Evolutionary conservation across 2,329 filamentous ascomycete genomes (phyloP), one percentile per base, ranked within the genome.

Genomic region (Penicillium sp.): DNA sequence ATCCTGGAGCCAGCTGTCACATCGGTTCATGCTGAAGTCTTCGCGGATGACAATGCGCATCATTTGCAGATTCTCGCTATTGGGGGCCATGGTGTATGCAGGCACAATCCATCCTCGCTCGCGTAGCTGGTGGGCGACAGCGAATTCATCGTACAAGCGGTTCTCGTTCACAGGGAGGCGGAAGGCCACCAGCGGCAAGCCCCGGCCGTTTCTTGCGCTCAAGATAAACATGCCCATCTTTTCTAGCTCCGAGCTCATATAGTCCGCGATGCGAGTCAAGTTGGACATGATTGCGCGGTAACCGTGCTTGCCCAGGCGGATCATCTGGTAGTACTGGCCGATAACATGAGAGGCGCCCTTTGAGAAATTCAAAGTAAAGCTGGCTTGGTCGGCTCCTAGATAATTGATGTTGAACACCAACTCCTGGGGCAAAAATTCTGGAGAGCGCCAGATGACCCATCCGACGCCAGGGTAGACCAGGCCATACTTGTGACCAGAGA

Each of bases 401-500:
- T 97, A 97, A 82, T 97, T 97, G 83, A 97, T 97, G 81, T 96
- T 97, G 84, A 97, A 97, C 66, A 97, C 91, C 19, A 97, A 86
- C 68, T 97, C 92, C 70, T 93, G 82, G 7, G 93, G 93, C 2
- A 96, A 82, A 75, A 81, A 94, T 72, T 94, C 87, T 47, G 90
- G 84, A 36, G 85, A 84, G 44, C 92, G 85, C 91, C 92, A 97
- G 61, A 97, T 80, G 10, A 93, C 86, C 93, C 93, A 97, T 55
- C 93, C 93, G 13, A 97, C 90, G 72, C 93, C 92, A 0, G 92
- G 92, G 70, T 97, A 96, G 46, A 95, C 81, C 47, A 84, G 75
- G 14, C 86, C 85, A 62, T 88, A 87, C 78, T 97, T 97, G 81
- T 97, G 93, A 16, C 93, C 93, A 0, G 91, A 96, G 14, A 91